Percentiles rank a stretch among this genome's conserved stretches.
phyloP scores from a whole-genome alignment of 2,329 filamentous ascomycete genomes.

The Neofusicoccum ribis region DNA sequence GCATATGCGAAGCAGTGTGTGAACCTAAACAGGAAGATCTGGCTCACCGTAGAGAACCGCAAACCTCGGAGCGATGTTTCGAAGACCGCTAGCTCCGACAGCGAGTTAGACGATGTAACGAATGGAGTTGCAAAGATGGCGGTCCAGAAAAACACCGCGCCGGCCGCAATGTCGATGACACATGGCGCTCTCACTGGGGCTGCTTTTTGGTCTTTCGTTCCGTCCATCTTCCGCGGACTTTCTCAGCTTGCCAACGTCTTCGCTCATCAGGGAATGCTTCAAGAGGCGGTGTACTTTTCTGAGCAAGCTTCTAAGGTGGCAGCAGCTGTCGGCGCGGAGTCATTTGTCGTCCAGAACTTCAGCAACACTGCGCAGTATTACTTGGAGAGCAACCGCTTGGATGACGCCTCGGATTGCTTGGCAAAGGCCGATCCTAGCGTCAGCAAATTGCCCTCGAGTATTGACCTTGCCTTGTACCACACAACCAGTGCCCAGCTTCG shows the following conservation, averaged over 20 bases:
- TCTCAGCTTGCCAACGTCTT: slow-evolving; percentile 76
- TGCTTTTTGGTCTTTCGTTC: slow-evolving; percentile 77
- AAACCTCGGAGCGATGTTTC: slow-evolving; percentile 17
- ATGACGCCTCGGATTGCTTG: slow-evolving; percentile 53
- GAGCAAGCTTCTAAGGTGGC: slow-evolving; percentile 81
- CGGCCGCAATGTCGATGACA: slow-evolving; percentile 43
- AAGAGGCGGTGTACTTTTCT: slow-evolving; percentile 84
- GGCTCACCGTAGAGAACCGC: slow-evolving; percentile 52
- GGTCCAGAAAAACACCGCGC: slow-evolving; percentile 31
- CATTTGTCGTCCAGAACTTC: slow-evolving; percentile 49
- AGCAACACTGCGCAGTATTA: slow-evolving; percentile 50
- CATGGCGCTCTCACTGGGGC: slow-evolving; percentile 57
- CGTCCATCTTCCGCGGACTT: slow-evolving; percentile 70
- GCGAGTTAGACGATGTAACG: slow-evolving; percentile 24
- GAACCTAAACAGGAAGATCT: slow-evolving; percentile 51
- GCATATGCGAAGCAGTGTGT: slow-evolving; percentile 52
- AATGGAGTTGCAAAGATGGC: slow-evolving; percentile 29
- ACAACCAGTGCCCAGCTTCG: slow-evolving; percentile 53
- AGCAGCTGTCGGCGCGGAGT: slow-evolving; percentile 62
- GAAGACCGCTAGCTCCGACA: not conserved
- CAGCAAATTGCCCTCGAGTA: slow-evolving; percentile 51
- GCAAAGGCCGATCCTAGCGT: slow-evolving; percentile 52
- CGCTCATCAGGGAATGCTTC: slow-evolving; percentile 79
- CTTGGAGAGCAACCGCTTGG: slow-evolving; percentile 50
- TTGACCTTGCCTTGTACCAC: slow-evolving; percentile 52